These are phyloP conservation scores for Colletotrichum viniferum DNA, from an alignment of 2,329 filamentous ascomycete species.

Conservation along the genomic window DNA sequence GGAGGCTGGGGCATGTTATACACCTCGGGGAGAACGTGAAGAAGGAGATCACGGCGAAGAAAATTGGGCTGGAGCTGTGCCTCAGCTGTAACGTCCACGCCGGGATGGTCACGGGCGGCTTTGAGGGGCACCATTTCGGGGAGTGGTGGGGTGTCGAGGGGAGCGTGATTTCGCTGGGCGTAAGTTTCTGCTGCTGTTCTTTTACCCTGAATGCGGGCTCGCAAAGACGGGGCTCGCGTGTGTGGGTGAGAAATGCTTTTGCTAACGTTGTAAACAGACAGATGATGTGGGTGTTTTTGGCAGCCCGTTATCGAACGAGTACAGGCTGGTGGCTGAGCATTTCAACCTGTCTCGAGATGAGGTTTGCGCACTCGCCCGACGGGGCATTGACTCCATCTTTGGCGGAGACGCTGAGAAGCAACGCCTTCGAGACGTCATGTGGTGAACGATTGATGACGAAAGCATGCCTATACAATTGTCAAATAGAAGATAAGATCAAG, in stretches of 20 bases:
- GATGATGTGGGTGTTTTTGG: slow-evolving; percentile 86
- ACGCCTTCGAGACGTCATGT: slow-evolving; percentile 57
- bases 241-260: not conserved
- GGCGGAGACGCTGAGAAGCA: slow-evolving; percentile 65
- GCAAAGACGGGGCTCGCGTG: not conserved
- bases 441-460: slow-evolving; percentile 27
- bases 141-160: slow-evolving; percentile 67
- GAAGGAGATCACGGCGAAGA: slow-evolving; percentile 52
- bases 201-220: not conserved
- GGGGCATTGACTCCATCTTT: slow-evolving; percentile 71
- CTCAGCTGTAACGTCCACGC: slow-evolving; percentile 82
- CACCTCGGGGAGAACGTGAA: slow-evolving; percentile 69
- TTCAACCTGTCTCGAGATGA: slow-evolving; percentile 60
- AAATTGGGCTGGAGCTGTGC: slow-evolving; percentile 75
- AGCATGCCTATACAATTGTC: not conserved
- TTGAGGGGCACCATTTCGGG: slow-evolving; percentile 77
- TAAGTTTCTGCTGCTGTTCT: slow-evolving; percentile 48
- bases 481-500: not conserved
- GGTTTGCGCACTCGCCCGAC: slow-evolving; percentile 60
- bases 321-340: slow-evolving; percentile 72
- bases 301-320: slow-evolving; percentile 78
- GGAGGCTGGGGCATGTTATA: slow-evolving; percentile 79
- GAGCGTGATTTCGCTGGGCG: slow-evolving; percentile 69
- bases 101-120: slow-evolving; percentile 70
- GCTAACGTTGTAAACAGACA: slow-evolving; percentile 55